These are phyloP conservation scores for Ophiostoma perfectum DNA, from an alignment of 2,329 filamentous ascomycete species.

Conservation along the genomic window DNA sequence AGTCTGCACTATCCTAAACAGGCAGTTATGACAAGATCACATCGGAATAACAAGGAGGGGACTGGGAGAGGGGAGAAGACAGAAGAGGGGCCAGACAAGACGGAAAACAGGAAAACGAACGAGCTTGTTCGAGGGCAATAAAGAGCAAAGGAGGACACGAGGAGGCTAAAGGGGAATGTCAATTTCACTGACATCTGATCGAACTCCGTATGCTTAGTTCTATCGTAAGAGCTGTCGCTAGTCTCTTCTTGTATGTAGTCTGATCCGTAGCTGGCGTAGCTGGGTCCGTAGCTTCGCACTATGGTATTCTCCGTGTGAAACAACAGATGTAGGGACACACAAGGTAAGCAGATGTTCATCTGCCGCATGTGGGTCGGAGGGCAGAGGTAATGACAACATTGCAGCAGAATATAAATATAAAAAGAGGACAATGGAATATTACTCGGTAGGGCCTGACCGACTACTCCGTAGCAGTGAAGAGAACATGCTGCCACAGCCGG, in stretches of 20 bases:
- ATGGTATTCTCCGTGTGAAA: conserved; percentile 15
- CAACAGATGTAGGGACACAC: conserved; percentile 1
- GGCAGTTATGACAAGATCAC: background rate
- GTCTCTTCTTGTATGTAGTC: conserved; percentile 4
- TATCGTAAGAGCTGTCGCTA: background rate
- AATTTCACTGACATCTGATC: conserved; percentile 1
- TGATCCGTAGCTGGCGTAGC: background rate
- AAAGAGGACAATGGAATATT: background rate
- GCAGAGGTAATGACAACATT: background rate
- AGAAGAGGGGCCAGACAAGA: background rate
- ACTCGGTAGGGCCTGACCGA: too few relatives aligned
- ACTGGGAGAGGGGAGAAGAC: background rate
- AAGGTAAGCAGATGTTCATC: conserved; percentile 12
- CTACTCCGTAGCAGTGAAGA: too few relatives aligned
- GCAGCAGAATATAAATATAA: background rate
- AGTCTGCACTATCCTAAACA: background rate
- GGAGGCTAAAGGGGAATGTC: background rate
- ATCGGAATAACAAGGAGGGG: background rate
- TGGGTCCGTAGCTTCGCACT: background rate
- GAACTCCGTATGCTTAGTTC: background rate
- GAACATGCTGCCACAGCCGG: too few relatives aligned
- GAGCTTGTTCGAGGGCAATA: background rate
- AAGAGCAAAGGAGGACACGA: too few relatives aligned
- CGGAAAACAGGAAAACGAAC: background rate
- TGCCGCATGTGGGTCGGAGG: conserved; percentile 1